A percentile compares a stretch with the other conserved stretches of the same genome.
phyloP scores from a whole-genome alignment of 176 grass and related monocot species.

The Hsuehochloa calcarea region DNA sequence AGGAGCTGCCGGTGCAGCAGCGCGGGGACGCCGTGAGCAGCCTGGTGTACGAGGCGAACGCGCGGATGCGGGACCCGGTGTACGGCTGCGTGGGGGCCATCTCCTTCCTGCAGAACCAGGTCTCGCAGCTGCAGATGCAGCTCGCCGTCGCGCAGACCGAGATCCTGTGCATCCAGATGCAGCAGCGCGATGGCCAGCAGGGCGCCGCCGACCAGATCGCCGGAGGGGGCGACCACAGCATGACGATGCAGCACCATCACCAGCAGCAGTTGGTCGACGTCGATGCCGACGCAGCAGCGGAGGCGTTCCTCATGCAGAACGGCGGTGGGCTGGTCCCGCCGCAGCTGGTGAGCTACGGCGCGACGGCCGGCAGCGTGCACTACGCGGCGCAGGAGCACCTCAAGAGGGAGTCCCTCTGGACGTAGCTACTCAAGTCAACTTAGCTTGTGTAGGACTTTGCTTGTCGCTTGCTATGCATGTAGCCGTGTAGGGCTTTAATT shows the following conservation, averaged over 20 bases:
- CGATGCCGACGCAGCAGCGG: conserved; percentile 29
- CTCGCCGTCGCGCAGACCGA: conserved; percentile 85
- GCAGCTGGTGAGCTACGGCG: conserved; percentile 56
- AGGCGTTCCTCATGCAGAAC: conserved; percentile 60
- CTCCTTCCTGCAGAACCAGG: conserved; percentile 87
- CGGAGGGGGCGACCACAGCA: background rate
- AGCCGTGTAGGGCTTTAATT: conserved; percentile 12
- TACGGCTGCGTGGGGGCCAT: conserved; percentile 93
- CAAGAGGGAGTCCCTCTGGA: conserved; percentile 84
- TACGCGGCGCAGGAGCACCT: conserved; percentile 55
- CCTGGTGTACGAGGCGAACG: conserved; percentile 92
- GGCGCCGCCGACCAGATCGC: background rate
- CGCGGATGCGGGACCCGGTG: conserved; percentile 77
- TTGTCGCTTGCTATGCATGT: conserved; percentile 3
- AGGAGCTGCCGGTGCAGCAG: conserved; percentile 81
- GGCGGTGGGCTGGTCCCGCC: conserved; percentile 16
- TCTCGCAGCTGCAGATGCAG: conserved; percentile 96
- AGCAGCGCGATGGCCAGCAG: conserved; percentile 19
- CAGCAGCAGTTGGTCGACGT: conserved; percentile 13
- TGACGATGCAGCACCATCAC: background rate
- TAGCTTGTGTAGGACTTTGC: conserved; percentile 1
- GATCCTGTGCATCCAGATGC: conserved; percentile 95
- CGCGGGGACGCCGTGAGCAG: conserved; percentile 89
- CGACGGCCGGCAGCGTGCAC: conserved; percentile 29
- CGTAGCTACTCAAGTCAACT: conserved; percentile 39